These are phyloP conservation scores for Berkeleyomyces basicola DNA, from an alignment of 2,329 filamentous ascomycete species.

Conservation along the genomic window DNA sequence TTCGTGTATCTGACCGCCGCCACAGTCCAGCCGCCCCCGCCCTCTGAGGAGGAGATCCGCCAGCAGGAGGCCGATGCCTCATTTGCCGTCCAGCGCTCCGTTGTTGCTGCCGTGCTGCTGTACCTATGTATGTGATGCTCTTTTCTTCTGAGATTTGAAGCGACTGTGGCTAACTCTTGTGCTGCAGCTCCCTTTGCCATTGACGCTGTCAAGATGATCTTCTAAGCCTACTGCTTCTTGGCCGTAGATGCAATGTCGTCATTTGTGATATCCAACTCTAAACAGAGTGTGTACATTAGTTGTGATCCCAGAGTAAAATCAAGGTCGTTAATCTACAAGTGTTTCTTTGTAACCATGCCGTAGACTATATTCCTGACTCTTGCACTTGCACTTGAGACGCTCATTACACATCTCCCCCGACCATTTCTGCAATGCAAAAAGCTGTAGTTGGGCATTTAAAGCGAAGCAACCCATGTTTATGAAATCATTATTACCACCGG, in stretches of 20 bases:
- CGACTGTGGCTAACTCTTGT: background rate
- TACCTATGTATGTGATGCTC: slow-evolving; percentile 51
- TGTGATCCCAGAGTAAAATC: slow-evolving; percentile 1
- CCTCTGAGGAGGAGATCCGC: slow-evolving; percentile 53
- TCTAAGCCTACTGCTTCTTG: slow-evolving; percentile 19
- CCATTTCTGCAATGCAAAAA: background rate
- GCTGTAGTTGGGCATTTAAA: background rate
- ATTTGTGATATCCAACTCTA: slow-evolving; percentile 4
- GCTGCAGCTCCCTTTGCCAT: slow-evolving; percentile 42
- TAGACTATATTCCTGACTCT: background rate
- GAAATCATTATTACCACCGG: background rate
- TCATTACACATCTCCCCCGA: background rate
- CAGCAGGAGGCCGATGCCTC: slow-evolving; percentile 51
- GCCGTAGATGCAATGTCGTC: background rate
- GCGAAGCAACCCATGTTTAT: background rate
- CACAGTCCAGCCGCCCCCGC: slow-evolving; percentile 50
- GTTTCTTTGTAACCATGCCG: background rate
- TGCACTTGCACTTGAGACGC: background rate
- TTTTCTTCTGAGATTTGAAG: background rate
- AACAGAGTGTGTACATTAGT: slow-evolving; percentile 8
- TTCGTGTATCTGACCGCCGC: background rate
- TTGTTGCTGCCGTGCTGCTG: slow-evolving; percentile 48
- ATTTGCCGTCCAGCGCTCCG: slow-evolving; percentile 49
- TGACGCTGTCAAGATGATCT: slow-evolving; percentile 32
- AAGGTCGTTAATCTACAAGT: background rate